Evolutionary conservation across 1,139 yeast species (phyloP), one percentile per base, ranked within the genome.

Genomic region (Protomyces lactucae-debilis): DNA sequence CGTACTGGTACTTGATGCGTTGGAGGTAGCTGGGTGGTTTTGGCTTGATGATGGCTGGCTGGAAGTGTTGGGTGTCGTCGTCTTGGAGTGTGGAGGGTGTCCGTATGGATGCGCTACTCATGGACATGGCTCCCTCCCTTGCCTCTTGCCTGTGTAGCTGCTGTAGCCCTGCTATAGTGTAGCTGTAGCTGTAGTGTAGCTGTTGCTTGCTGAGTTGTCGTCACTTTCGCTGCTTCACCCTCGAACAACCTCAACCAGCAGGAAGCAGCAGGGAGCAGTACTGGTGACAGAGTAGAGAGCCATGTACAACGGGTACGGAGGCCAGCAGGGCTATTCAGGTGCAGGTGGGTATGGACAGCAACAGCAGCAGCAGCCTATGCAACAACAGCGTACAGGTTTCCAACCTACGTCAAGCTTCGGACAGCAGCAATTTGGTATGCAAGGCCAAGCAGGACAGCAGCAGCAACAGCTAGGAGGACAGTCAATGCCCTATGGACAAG

Each of bases 401-500:
- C 63, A 59, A 35, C 63, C 57, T 40, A 59, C 36, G 52, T 36
- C 43, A 28, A 32, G 25, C 45, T 18, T 55, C 40, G 32, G 40
- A 9, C 32, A n/a, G 25, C 43, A 54, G 21, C 51, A n/a, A 3
- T 28, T 25, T 12, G 37, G 37, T n/a, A 25, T 21, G 16, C 48
- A 21, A 37, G 61, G 55, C 5, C 61, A 57, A 28, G 48, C 54
- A 16, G 35, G 46, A 14, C 52, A 48, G 18, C 52, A 51, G 12
- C 63, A 51, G 39, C 56, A 51, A 46, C 61, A 57, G 35, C 28
- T 80, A 5, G 67, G 55, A 6, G 43, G 43, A 14, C 43, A 37
- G 16, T 61, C 61, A 36, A 75, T 72, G 46, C 74, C 70, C 43
- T 74, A 72, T 48, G 70, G 60, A 12, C 76, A 76, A 40, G 70